Evolutionary conservation across 139 green algal species (phyloP).

Genomic region (Pleodorina starrii): DNA sequence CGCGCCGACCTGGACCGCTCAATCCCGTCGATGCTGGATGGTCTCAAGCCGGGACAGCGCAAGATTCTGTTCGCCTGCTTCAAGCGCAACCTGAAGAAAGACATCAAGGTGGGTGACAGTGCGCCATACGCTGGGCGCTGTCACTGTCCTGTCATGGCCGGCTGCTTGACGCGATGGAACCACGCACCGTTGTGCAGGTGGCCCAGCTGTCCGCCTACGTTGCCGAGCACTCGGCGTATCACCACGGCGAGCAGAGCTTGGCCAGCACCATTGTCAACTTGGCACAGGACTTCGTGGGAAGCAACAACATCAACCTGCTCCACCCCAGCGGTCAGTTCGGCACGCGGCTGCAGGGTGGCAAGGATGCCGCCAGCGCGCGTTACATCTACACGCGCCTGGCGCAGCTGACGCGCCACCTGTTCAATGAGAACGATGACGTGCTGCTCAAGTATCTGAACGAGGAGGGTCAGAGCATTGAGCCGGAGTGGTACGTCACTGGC

Average conservation of each 20-base stretch:
- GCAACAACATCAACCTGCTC: slow-evolving; percentile 99
- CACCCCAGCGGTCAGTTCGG: slow-evolving; percentile 89
- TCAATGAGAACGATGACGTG: slow-evolving; percentile 93
- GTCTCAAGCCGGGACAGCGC: slow-evolving; percentile 98
- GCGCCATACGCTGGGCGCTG: too few species aligned
- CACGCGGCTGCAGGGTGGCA: slow-evolving; percentile 94
- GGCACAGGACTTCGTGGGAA: slow-evolving; percentile 95
- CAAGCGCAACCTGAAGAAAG: slow-evolving; percentile 95
- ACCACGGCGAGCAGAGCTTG: slow-evolving; percentile 96
- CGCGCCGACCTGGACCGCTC: slow-evolving; percentile 95
- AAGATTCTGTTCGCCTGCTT: slow-evolving; percentile 99
- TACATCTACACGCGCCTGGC: slow-evolving; percentile 98
- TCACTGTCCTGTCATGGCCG: too few species aligned
- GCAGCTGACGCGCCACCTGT: slow-evolving; percentile 87
- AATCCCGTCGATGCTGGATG: slow-evolving; percentile 97
- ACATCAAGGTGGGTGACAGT: slow-evolving; percentile 94
- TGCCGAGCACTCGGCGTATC: slow-evolving; percentile 97
- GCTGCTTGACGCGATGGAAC: too few species aligned
- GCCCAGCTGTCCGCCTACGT: slow-evolving; percentile 97
- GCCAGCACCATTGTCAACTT: slow-evolving; percentile 72
- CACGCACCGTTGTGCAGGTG: slow-evolving; percentile 79
- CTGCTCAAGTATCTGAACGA: slow-evolving; percentile 96
- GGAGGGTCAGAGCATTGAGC: slow-evolving; percentile 98
- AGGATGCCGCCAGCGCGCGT: slow-evolving; percentile 93
- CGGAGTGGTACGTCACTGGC: slow-evolving; percentile 79